These are phyloP conservation scores for Rhizopogon salebrosus DNA, from an alignment of 768 basidiomycete species.

Conservation along the genomic window DNA sequence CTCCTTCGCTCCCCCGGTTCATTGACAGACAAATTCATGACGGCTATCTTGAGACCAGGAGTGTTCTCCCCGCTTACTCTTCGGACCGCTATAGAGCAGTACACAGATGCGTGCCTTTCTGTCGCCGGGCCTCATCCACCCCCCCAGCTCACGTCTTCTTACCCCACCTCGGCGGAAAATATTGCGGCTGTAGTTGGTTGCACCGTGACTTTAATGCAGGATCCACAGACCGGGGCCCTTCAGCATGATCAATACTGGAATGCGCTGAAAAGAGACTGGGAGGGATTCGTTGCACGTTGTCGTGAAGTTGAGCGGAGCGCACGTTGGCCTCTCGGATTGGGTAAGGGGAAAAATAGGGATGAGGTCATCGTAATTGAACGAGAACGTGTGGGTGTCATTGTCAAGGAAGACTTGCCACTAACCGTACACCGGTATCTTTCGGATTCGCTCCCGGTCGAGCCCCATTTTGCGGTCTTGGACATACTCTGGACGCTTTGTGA, in stretches of 20 bases:
- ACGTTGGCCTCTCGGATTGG: constrained; percentile 73
- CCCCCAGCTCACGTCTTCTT: constrained; percentile 54
- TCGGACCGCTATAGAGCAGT: constrained; percentile 76
- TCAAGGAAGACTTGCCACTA: constrained; percentile 64
- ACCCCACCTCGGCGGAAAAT: constrained; percentile 65
- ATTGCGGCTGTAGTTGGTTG: constrained; percentile 85
- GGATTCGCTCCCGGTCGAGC: constrained; percentile 38
- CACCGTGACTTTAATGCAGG: constrained; percentile 67
- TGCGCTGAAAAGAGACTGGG: constrained; percentile 88
- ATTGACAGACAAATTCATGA: constrained; percentile 73
- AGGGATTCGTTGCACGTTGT: constrained; percentile 89
- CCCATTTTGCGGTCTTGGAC: constrained; percentile 52
- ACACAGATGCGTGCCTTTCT: constrained; percentile 66
- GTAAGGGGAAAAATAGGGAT: constrained; percentile 32
- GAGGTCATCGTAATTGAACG: constrained; percentile 67
- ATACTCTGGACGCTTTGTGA: constrained; percentile 59
- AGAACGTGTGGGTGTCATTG: constrained; percentile 65
- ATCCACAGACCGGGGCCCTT: constrained; percentile 74
- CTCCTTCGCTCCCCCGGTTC: constrained; percentile 67
- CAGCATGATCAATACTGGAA: constrained; percentile 80
- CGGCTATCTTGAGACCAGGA: constrained; percentile 81
- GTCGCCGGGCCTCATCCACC: constrained; percentile 50
- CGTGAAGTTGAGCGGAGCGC: constrained; percentile 85
- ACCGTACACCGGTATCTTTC: constrained; percentile 47
- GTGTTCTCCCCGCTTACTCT: constrained; percentile 83